These are phyloP conservation scores for Penicillium brasilianum DNA, from an alignment of 2,329 filamentous ascomycete species.

Conservation along the genomic window DNA sequence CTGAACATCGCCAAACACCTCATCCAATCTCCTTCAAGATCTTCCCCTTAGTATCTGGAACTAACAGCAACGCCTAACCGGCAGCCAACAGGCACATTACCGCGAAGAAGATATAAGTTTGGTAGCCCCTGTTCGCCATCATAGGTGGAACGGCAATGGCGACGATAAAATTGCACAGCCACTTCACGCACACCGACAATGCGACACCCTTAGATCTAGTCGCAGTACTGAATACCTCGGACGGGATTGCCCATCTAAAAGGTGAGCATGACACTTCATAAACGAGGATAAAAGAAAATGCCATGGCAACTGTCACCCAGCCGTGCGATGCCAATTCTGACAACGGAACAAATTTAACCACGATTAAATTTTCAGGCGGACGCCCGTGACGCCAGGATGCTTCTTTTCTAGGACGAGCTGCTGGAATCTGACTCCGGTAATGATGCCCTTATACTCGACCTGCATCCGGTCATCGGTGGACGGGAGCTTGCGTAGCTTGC, in stretches of 20 bases:
- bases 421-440: slow-evolving; percentile 58
- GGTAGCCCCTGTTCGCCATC: slow-evolving; percentile 57
- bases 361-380: slow-evolving; percentile 12
- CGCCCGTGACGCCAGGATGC: slow-evolving; percentile 8
- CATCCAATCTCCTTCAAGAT: slow-evolving; percentile 27
- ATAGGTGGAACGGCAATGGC: slow-evolving; percentile 67
- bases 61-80: slow-evolving; percentile 22
- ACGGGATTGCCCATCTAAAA: slow-evolving; percentile 44
- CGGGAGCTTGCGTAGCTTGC: slow-evolving; percentile 54
- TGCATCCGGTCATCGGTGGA: slow-evolving; percentile 53
- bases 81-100: slow-evolving; percentile 53
- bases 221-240: slow-evolving; percentile 46
- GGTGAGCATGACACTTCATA: slow-evolving; percentile 36
- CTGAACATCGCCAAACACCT: slow-evolving; percentile 17
- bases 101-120: slow-evolving; percentile 62
- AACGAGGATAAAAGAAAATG: background rate
- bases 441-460: slow-evolving; percentile 54
- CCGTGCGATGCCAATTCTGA: slow-evolving; percentile 22
- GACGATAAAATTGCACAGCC: slow-evolving; percentile 49
- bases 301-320: slow-evolving; percentile 28
- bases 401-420: slow-evolving; percentile 20
- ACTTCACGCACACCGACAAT: slow-evolving; percentile 33
- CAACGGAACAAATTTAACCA: slow-evolving; percentile 44
- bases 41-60: slow-evolving; percentile 25
- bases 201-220: slow-evolving; percentile 46